These are phyloP conservation scores for Parmelia sp. DNA, from an alignment of 495 filamentous ascomycete species.

Conservation along the genomic window DNA sequence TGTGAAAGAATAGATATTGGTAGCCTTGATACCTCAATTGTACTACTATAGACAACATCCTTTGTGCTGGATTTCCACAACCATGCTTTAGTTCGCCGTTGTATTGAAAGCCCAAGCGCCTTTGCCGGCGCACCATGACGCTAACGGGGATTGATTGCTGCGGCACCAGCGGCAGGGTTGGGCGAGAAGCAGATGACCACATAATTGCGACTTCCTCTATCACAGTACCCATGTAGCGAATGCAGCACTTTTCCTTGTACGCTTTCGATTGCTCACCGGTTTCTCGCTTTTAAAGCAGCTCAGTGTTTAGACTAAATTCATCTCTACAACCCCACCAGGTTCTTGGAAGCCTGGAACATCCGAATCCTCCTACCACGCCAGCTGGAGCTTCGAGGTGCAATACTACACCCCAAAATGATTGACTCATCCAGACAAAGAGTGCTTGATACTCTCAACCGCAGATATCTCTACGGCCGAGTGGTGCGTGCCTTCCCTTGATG, in stretches of 20 bases:
- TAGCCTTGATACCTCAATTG: background rate
- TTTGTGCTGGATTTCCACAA: background rate
- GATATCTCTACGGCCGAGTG: conserved; percentile 73
- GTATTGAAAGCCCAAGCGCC: background rate
- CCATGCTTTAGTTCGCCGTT: background rate
- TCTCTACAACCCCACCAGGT: background rate
- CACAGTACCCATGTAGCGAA: background rate
- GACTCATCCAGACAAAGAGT: conserved; percentile 50
- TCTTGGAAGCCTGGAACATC: background rate
- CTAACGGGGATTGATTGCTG: background rate
- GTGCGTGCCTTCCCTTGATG: conserved; percentile 46
- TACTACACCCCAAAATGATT: conserved; percentile 34
- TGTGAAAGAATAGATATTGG: background rate
- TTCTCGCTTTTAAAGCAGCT: background rate
- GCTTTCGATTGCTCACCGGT: background rate
- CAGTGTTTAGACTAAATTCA: background rate
- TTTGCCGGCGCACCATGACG: conserved; percentile 1
- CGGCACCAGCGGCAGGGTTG: background rate
- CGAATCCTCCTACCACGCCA: background rate
- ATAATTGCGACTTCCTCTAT: background rate
- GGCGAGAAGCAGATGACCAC: background rate
- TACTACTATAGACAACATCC: background rate
- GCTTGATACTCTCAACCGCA: conserved; percentile 62
- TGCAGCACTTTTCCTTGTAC: background rate
- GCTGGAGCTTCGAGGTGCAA: background rate